Evolutionary conservation across 2,329 filamentous ascomycete species (phyloP), one percentile per base, ranked within the genome.

Genomic region (Cryphonectria parasitica): DNA sequence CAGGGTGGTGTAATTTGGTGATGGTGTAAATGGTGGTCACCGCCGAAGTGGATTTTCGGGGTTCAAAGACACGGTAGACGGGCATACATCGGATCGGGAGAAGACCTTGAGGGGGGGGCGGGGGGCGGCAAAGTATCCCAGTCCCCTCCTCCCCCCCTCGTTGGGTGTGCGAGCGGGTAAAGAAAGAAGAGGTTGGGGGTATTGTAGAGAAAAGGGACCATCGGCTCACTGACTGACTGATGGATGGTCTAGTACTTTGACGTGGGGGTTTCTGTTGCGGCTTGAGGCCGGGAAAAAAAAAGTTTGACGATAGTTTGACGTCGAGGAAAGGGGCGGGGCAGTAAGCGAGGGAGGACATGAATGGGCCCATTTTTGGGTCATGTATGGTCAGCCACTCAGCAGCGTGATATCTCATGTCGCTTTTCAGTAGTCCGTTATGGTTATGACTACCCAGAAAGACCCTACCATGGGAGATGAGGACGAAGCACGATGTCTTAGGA

Each of bases 61-160:
- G 17, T 56, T 66, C 64, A 52, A 66, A 54, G 64, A 13, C 43
- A 52, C 45, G 64, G 64, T 56, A 54, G 45, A 66, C 64, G 64
- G 64, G 64, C 64, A 66, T 54, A 25, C 22, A 66, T 56, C 43
- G 25, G 22, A 34, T 34, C 41, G 63, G 60, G 36, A n/a, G 17
- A 31, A 34, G n/a, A 60, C 2, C 4, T 11, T 25, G 2, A 4
- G 22, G 52, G 52, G 52, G 11, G n/a, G 52, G 3, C 4, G 13
- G 43, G 52, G 52, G 52, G n/a, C 0, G 19, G 5, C 5, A n/a
- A 7, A 10, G 25, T 22, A 28, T 54, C 52, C 52, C n/a, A 54
- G 10, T 28, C 3, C 2, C n/a, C n/a, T 6, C 34, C 34, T 6
- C 34, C 34, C 34, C 34, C 6, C 34, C 7, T 22, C 43, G 6